A percentile compares a stretch with the other conserved stretches of the same genome.
phyloP scores from a whole-genome alignment of 1,284 basidiomycete genomes.

The Heliocybe sulcata region DNA sequence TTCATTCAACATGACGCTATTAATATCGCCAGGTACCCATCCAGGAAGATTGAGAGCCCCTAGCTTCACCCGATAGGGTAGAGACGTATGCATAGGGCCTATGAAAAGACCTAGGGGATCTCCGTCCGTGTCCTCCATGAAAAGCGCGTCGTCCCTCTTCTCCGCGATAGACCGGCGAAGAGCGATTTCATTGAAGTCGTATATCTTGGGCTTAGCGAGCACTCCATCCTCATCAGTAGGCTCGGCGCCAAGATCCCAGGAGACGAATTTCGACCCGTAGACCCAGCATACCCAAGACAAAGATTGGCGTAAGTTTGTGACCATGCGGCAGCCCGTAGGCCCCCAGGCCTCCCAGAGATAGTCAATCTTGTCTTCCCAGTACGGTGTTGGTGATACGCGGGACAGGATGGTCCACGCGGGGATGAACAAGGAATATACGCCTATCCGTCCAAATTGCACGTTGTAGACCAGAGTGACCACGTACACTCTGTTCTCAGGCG shows the following conservation, averaged over 20 bases:
- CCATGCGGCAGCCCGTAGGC: slow-evolving; percentile 33
- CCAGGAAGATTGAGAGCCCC: slow-evolving; percentile 12
- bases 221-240: background rate
- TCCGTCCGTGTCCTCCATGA: slow-evolving; percentile 13
- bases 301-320: slow-evolving; percentile 26
- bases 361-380: slow-evolving; percentile 13
- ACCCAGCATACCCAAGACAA: slow-evolving; percentile 53
- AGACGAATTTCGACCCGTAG: slow-evolving; percentile 40
- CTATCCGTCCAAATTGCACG: slow-evolving; percentile 13
- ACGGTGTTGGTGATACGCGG: slow-evolving; percentile 17
- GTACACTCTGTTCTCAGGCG: slow-evolving; percentile 36
- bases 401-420: slow-evolving; percentile 36
- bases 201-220: slow-evolving; percentile 15
- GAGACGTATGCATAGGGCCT: slow-evolving; percentile 30
- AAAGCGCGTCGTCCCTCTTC: slow-evolving; percentile 5
- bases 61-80: slow-evolving; percentile 34
- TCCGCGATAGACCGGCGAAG: slow-evolving; percentile 18
- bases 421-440: slow-evolving; percentile 37
- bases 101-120: slow-evolving; percentile 24
- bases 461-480: slow-evolving; percentile 36
- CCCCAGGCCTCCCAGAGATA: slow-evolving; percentile 50
- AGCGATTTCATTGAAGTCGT: slow-evolving; percentile 47
- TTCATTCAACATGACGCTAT: slow-evolving; percentile 44
- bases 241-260: slow-evolving; percentile 11
- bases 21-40: slow-evolving; percentile 13